Conservation (phyloP, 352 stramenopile genomes). For the Pilasporangium apinafurcum region DNA sequence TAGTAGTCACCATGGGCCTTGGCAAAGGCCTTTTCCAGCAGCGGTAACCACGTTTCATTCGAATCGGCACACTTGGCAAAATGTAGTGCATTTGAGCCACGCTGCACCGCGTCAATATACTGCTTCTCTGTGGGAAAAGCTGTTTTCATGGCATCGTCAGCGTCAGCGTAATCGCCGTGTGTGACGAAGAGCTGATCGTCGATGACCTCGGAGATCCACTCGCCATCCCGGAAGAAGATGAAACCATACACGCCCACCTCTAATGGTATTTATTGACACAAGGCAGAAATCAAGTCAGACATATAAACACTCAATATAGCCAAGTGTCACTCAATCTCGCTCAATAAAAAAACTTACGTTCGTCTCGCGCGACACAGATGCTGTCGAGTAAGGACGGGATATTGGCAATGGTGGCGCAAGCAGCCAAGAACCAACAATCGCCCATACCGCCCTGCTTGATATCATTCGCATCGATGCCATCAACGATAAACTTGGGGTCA, state of each 20-base stretch:
- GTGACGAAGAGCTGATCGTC: conserved; percentile 36
- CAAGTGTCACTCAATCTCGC: neutral
- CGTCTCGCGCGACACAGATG: conserved; percentile 42
- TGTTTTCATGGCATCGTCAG: conserved; percentile 6
- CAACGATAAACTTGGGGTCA: conserved; percentile 31
- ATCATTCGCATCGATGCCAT: conserved; percentile 55
- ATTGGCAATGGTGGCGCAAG: conserved; percentile 61
- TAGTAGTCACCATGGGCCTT: conserved; percentile 77
- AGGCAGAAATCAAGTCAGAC: neutral
- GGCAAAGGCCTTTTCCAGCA: conserved; percentile 86
- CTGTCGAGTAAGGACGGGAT: conserved; percentile 59
- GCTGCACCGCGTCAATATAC: conserved; percentile 20
- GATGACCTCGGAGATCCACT: conserved; percentile 37
- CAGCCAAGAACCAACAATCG: conserved; percentile 81
- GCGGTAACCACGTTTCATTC: conserved; percentile 73
- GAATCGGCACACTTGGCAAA: conserved; percentile 34
- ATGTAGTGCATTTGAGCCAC: conserved; percentile 26
- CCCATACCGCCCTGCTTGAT: conserved; percentile 67
- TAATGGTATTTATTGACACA: neutral
- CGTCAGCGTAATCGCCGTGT: conserved; percentile 16
- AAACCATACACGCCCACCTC: conserved; percentile 42
- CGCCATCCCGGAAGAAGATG: conserved; percentile 45
- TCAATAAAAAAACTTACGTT: conserved; percentile 7
- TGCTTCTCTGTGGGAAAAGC: conserved; percentile 17
- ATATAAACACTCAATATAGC: neutral